These are phyloP conservation scores for Chlorella variabilis DNA, from an alignment of 163 green algal genomes.

Conservation along the genomic window DNA sequence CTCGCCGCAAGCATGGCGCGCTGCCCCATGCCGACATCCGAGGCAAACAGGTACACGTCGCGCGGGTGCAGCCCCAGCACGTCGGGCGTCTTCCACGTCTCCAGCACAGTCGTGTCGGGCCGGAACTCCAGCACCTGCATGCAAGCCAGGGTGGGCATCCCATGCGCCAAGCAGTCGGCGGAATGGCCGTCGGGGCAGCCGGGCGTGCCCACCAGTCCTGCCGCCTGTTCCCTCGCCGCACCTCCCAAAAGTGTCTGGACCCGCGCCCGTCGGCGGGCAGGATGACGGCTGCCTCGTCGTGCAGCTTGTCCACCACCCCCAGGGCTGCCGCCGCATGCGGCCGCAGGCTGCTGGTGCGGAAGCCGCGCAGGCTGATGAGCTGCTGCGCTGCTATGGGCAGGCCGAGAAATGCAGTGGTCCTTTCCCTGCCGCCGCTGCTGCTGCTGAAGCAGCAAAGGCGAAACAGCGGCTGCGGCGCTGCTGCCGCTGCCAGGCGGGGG, in stretches of 20 bases:
- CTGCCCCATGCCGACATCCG: conserved; percentile 27
- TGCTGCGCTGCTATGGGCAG: neutral
- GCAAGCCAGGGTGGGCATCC: neutral
- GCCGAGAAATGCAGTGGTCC: neutral
- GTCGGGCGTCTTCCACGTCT: conserved; percentile 57
- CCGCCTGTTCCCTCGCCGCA: neutral
- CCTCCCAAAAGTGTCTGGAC: conserved; percentile 39
- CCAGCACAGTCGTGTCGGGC: conserved; percentile 39
- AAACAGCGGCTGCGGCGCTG: neutral
- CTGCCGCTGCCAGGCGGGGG: no score
- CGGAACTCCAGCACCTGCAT: conserved; percentile 55
- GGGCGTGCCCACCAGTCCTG: neutral
- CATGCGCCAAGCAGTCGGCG: neutral
- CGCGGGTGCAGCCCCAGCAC: conserved; percentile 46
- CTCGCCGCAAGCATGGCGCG: conserved; percentile 39
- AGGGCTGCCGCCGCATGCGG: conserved; percentile 17
- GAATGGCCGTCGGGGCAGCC: neutral
- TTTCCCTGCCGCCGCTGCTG: neutral
- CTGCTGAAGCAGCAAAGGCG: neutral
- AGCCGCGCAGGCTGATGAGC: conserved; percentile 17
- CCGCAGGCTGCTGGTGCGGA: neutral
- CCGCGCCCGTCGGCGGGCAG: conserved; percentile 11
- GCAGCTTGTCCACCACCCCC: conserved; percentile 39
- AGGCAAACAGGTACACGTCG: conserved; percentile 50
- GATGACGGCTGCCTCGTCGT: conserved; percentile 26